Conservation (phyloP, 208 protist genomes). For the Herpetomonas tarakana region DNA sequence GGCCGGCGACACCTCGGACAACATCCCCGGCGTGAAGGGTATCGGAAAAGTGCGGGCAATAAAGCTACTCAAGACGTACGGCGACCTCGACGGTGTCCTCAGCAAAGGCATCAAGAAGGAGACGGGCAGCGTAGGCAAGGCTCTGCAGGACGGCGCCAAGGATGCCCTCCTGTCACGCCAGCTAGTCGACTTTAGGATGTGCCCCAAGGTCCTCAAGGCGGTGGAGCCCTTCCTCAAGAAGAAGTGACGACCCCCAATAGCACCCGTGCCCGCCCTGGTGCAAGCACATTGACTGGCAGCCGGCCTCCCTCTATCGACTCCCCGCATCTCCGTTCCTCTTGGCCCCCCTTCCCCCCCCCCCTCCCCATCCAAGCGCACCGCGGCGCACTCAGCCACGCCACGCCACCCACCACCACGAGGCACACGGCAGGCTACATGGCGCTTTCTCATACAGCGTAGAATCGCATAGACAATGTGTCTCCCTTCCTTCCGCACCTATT, state of each 20-base stretch:
- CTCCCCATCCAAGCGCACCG: too few relatives aligned
- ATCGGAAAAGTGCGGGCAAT: constrained; percentile 79
- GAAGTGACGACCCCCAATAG: constrained; percentile 16
- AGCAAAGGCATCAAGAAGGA: constrained; percentile 63
- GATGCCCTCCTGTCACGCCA: constrained; percentile 63
- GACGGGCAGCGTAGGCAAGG: constrained; percentile 48
- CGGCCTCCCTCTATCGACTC: too few relatives aligned
- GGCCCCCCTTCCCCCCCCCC: too few relatives aligned
- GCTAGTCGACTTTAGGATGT: constrained; percentile 82
- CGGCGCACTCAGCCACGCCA: too few relatives aligned
- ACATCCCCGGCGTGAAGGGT: constrained; percentile 84
- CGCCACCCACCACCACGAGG: too few relatives aligned
- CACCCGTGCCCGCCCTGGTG: too few relatives aligned
- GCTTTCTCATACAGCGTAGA: too few relatives aligned
- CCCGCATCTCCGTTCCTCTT: too few relatives aligned
- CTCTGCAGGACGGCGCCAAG: constrained; percentile 45
- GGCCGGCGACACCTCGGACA: constrained; percentile 80
- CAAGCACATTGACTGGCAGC: background rate
- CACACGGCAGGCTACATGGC: too few relatives aligned
- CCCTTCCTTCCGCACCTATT: too few relatives aligned
- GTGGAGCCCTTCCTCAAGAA: constrained; percentile 73
- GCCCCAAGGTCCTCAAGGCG: constrained; percentile 65
- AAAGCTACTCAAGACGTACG: constrained; percentile 87
- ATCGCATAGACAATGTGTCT: too few relatives aligned
- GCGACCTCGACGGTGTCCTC: constrained; percentile 80